These are phyloP conservation scores for Scheffersomyces quercinus DNA, from an alignment of 1,139 yeast genomes.

Conservation along the genomic window DNA sequence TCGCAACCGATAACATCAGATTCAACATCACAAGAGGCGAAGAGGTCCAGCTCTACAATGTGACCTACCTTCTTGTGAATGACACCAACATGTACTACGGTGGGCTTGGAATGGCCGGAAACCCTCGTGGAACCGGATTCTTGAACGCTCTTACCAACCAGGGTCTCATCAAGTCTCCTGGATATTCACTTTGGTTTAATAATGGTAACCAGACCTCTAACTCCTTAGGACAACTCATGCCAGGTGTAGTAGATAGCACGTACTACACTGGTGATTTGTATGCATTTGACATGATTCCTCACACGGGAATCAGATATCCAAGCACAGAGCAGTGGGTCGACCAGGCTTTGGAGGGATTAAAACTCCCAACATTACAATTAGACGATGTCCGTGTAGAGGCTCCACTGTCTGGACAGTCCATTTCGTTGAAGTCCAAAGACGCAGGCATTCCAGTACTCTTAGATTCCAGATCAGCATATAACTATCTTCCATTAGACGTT, in stretches of 20 bases:
- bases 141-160: conserved; percentile 32
- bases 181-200: conserved; percentile 59
- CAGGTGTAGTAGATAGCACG: conserved; percentile 58
- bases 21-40: conserved; percentile 16
- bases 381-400: conserved; percentile 53
- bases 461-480: conserved; percentile 57
- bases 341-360: conserved; percentile 2
- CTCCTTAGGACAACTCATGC: conserved; percentile 44
- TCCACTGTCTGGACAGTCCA: conserved; percentile 32
- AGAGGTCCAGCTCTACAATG: conserved; percentile 16
- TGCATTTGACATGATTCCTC: conserved; percentile 51
- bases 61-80: conserved; percentile 31
- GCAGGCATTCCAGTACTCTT: conserved; percentile 56
- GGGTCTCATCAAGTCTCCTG: conserved; percentile 41
- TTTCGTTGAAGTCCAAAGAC: conserved; percentile 34
- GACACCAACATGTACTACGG: conserved; percentile 27
- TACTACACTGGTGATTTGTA: conserved; percentile 48
- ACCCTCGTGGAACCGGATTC: conserved; percentile 40
- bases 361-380: conserved; percentile 59
- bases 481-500: conserved; percentile 58
- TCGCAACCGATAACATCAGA: conserved; percentile 24
- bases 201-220: conserved; percentile 10
- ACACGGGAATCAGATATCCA: conserved; percentile 27
- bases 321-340: conserved; percentile 14
- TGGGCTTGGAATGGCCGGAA: conserved; percentile 57